These are phyloP conservation scores for Sporothrix humicola DNA, from an alignment of 2,329 filamentous ascomycete genomes.

Conservation along the genomic window DNA sequence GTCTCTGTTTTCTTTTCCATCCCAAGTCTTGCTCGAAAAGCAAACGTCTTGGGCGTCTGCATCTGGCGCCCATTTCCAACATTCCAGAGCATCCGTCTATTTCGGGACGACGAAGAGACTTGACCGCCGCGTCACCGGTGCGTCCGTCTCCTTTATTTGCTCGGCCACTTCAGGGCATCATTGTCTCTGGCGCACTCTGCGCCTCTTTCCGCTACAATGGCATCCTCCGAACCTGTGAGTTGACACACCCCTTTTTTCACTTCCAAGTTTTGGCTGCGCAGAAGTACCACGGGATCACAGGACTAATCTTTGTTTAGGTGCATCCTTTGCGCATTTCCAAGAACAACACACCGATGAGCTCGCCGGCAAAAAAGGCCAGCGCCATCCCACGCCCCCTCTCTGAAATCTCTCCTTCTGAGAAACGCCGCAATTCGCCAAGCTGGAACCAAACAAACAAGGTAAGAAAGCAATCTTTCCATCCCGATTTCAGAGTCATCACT, in stretches of 20 bases:
- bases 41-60: background rate
- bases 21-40: background rate
- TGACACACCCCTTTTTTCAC: background rate
- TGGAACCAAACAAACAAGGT: conserved; percentile 81
- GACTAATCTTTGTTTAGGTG: conserved; percentile 55
- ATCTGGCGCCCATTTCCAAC: conserved; percentile 24
- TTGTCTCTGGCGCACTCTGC: background rate
- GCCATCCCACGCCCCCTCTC: conserved; percentile 76
- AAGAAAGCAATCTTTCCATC: conserved; percentile 40
- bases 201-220: conserved; percentile 31
- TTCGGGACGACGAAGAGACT: conserved; percentile 13
- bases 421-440: conserved; percentile 88
- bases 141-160: conserved; percentile 11
- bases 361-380: conserved; percentile 67
- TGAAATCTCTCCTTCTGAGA: conserved; percentile 85
- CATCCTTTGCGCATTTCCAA: conserved; percentile 76
- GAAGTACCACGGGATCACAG: background rate
- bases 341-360: conserved; percentile 66
- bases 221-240: conserved; percentile 38
- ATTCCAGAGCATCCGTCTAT: conserved; percentile 19
- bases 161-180: conserved; percentile 19
- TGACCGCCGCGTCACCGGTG: conserved; percentile 20
- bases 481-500: too few relatives aligned
- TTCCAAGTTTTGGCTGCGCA: background rate
- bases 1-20: background rate